Percentiles rank a stretch among this genome's conserved stretches.
Evolutionary conservation across 768 basidiomycete species (phyloP).

Genomic region (Leucogyrophana mollusca): DNA sequence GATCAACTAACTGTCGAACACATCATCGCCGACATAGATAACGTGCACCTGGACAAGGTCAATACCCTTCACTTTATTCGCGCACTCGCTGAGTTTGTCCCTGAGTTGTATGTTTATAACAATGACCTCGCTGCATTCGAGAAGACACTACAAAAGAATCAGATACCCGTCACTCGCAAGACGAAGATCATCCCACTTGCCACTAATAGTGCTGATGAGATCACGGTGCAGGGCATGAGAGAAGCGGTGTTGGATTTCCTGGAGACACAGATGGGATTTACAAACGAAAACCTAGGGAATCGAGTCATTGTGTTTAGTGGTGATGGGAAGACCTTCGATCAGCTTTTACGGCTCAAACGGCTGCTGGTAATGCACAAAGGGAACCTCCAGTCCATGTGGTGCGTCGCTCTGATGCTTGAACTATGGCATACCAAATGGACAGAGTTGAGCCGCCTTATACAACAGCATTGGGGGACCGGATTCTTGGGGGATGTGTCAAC

Average conservation of each 20-base stretch:
- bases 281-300: not conserved
- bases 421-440: slow-evolving; percentile 35
- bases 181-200: slow-evolving; percentile 8
- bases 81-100: slow-evolving; percentile 8
- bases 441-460: slow-evolving; percentile 21
- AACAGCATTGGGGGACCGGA: slow-evolving; percentile 18
- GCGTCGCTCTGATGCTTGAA: slow-evolving; percentile 23
- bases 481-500: slow-evolving; percentile 14
- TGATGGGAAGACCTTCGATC: slow-evolving; percentile 15
- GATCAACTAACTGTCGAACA: slow-evolving; percentile 1
- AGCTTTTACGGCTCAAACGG: slow-evolving; percentile 2
- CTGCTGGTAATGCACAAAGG: slow-evolving; percentile 4
- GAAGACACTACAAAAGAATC: not conserved
- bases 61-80: slow-evolving; percentile 5
- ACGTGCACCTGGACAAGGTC: slow-evolving; percentile 1
- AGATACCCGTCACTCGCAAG: not conserved
- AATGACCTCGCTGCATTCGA: not conserved
- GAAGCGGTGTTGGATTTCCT: slow-evolving; percentile 9
- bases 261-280: slow-evolving; percentile 6
- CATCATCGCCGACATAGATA: slow-evolving; percentile 10
- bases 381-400: slow-evolving; percentile 19
- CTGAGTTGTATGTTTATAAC: slow-evolving; percentile 1
- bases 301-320: slow-evolving; percentile 7
- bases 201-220: slow-evolving; percentile 12
- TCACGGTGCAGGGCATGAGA: slow-evolving; percentile 5